Evolutionary conservation across 805 yeast species (phyloP).

Genomic region (Sporopachydermia quercuum): DNA sequence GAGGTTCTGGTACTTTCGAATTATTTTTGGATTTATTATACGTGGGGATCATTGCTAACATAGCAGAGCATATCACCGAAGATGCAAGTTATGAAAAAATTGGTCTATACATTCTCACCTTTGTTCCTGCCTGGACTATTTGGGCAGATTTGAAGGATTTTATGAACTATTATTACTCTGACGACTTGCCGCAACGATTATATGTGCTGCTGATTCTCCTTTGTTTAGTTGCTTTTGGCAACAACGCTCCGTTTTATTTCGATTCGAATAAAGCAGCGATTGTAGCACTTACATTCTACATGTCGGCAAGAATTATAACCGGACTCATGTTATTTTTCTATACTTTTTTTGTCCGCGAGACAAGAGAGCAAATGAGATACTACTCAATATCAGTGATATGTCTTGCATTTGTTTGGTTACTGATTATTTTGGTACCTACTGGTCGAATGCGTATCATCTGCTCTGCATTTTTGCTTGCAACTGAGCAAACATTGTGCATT

Average conservation of each 20-base stretch:
- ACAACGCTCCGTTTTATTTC: slow-evolving; percentile 27
- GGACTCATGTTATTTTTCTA: slow-evolving; percentile 22
- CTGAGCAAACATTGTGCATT: slow-evolving; percentile 28
- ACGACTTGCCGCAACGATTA: slow-evolving; percentile 39
- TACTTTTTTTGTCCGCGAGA: slow-evolving; percentile 28
- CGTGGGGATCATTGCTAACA: slow-evolving; percentile 47
- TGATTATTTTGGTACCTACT: slow-evolving; percentile 33
- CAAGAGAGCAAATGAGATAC: slow-evolving; percentile 31
- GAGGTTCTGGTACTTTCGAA: slow-evolving; percentile 37
- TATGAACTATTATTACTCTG: slow-evolving; percentile 47
- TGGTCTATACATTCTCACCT: slow-evolving; percentile 32
- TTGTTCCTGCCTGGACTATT: slow-evolving; percentile 45
- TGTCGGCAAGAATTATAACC: slow-evolving; percentile 29
- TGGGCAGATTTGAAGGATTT: slow-evolving; percentile 54
- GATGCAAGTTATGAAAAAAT: slow-evolving; percentile 33
- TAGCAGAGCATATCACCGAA: slow-evolving; percentile 39
- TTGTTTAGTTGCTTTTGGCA: slow-evolving; percentile 35
- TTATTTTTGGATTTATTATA: slow-evolving; percentile 48
- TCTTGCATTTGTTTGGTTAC: slow-evolving; percentile 32
- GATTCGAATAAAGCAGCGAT: slow-evolving; percentile 26
- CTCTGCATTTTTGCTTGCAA: slow-evolving; percentile 22
- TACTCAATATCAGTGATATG: slow-evolving; percentile 20
- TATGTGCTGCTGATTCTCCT: slow-evolving; percentile 38
- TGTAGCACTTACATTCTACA: slow-evolving; percentile 31
- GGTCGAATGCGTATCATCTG: slow-evolving; percentile 29